Evolutionary conservation across 2,329 filamentous ascomycete genomes (phyloP), one percentile per base, ranked within the genome.

Genomic region (Penicillium crustosum): DNA sequence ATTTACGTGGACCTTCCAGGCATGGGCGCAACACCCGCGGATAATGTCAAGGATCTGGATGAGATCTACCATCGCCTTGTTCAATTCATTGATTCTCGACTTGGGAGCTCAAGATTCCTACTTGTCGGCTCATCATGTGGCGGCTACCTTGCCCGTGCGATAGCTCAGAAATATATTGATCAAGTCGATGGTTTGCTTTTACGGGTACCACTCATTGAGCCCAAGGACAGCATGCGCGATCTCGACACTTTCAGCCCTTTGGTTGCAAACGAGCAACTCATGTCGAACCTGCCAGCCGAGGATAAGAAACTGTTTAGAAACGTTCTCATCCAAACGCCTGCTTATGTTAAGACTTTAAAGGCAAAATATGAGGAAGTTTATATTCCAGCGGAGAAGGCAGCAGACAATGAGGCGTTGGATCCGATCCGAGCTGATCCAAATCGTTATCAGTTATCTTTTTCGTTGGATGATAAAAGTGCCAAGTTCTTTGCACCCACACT

Each of bases 1-100:
- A 70, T 71, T 33, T 71, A 71, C 47, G 60, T 70, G 5, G 69
- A 70, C 55, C 67, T 71, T 21, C 69, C 68, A 48, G 68, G 69
- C 48, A 70, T 68, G 67, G 69, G 67, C 45, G 54, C 17, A 48
- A 68, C 68, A 29, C 69, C 69, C 8, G 66, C 68, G 8, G 61
- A 67, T 38, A 53, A 58, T 45, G 31, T 71, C 57, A 58, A 65
- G 35, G 52, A 68, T 50, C 53, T 70, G n/a, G 65, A 70, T 39
- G 66, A 69, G 13, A 68, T 71, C 12, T 68, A 63, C 49, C 23
- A 29, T 49, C 68, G 65, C 19, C 61, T 71, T 25, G 55, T 61
- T 15, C 57, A 63, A 53, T 71, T 70, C 57, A 65, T 70, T 45
- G 68, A 70, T 56, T 42, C 61, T n/a, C 63, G 63, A 57, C 49